Conservation (phyloP, 2,329 filamentous ascomycete genomes). For the Colletotrichum sp. region DNA sequence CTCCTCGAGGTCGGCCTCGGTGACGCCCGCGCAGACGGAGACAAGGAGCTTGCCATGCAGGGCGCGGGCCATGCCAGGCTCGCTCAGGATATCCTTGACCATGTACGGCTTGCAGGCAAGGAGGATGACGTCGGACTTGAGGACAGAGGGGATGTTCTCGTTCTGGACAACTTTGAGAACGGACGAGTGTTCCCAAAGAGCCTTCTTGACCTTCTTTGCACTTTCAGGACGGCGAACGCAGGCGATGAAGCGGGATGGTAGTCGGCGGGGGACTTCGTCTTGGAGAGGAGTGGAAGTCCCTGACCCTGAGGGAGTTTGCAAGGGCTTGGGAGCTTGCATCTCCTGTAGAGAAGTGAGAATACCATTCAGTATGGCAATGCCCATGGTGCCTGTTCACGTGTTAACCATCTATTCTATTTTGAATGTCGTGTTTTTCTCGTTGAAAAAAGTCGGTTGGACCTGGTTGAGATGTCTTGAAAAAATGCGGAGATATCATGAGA, state of each 20-base stretch:
- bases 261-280: constrained; percentile 57
- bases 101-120: constrained; percentile 83
- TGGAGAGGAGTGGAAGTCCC: constrained; percentile 45
- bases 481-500: background rate
- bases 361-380: constrained; percentile 82
- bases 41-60: constrained; percentile 82
- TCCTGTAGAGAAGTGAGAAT: constrained; percentile 73
- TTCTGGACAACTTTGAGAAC: constrained; percentile 72
- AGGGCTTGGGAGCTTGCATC: constrained; percentile 51
- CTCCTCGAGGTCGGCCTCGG: constrained; percentile 69
- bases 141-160: constrained; percentile 72
- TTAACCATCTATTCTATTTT: constrained; percentile 4
- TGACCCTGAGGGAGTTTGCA: constrained; percentile 42
- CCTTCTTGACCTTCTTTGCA: constrained; percentile 70
- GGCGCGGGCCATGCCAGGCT: constrained; percentile 72
- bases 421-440: background rate
- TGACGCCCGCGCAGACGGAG: constrained; percentile 80
- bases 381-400: constrained; percentile 72
- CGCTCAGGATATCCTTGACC: constrained; percentile 70
- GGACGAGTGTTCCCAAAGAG: constrained; percentile 67
- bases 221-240: constrained; percentile 76
- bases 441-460: background rate
- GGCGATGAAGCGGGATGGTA: constrained; percentile 80
- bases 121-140: constrained; percentile 75
- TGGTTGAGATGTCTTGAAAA: background rate